Evolutionary conservation across 1,284 basidiomycete species (phyloP).

Genomic region (Tausonia pullulans): DNA sequence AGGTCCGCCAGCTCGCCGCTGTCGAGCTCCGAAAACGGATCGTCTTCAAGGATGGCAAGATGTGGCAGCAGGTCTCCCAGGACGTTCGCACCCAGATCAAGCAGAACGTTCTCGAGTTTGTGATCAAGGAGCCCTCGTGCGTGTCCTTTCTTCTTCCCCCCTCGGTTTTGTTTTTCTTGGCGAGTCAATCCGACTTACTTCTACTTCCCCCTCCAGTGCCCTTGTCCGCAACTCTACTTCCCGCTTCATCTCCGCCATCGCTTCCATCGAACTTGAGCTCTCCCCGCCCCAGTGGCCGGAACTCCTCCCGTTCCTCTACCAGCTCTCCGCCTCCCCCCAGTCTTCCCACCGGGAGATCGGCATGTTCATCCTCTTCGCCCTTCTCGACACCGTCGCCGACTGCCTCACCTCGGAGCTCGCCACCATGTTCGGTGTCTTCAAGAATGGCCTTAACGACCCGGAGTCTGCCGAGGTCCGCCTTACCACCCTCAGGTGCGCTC

Average conservation of each 20-base stretch:
- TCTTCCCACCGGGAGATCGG: constrained; percentile 80
- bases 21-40: constrained; percentile 95
- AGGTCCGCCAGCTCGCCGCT: constrained; percentile 97
- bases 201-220: constrained; percentile 42
- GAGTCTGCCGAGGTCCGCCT: constrained; percentile 85
- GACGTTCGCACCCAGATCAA: constrained; percentile 76
- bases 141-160: constrained; percentile 25
- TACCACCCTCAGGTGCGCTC: constrained; percentile 63
- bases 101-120: constrained; percentile 63
- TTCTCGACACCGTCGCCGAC: constrained; percentile 86
- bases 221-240: constrained; percentile 82
- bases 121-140: constrained; percentile 67
- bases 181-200: constrained; percentile 15
- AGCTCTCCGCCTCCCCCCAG: constrained; percentile 58
- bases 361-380: constrained; percentile 79
- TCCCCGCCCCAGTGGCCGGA: constrained; percentile 58
- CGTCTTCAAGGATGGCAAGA: constrained; percentile 60
- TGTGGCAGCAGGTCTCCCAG: constrained; percentile 69
- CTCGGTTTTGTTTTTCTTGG: not conserved
- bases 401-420: constrained; percentile 68
- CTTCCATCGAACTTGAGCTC: constrained; percentile 71
- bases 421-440: constrained; percentile 73
- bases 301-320: constrained; percentile 78
- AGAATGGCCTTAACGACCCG: constrained; percentile 66
- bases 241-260: constrained; percentile 87